Base-by-base conservation (phyloP, 352 stramenopile species). In the Thalassiosira mediterranea region DNA sequence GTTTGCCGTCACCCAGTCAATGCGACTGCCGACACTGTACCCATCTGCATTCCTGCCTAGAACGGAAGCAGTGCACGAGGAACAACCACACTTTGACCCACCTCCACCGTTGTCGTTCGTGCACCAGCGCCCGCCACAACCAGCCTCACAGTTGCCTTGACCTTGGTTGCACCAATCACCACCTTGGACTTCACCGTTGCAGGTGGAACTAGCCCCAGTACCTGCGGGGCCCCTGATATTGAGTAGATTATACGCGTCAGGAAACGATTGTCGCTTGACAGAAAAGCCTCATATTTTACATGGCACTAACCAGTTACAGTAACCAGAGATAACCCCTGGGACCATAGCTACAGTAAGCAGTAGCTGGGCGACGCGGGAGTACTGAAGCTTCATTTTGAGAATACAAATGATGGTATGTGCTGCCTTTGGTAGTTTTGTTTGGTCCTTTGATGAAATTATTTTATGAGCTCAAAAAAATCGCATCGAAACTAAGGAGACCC, bases 131-230 rank as follows among this genome's bases (percentile, higher is more conserved):
- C 34, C 13, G 34, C 46, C 37, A 46, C 56, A 76, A 11, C 49
- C 63, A 37, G 13, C 32, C 19, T 74, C 54, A 25, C 72, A 81
- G 0, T 76, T 26, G 21, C 37, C n/a, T 63, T 56, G 7, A 38
- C 37, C 44, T 21, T 28, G 28, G 58, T 81, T 81, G 53, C 72
- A 81, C 72, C 46, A 71, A 49, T 53, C 37, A 15, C 72, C 72
- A 26, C 72, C 72, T 31, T 81, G 61, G 29, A 79, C 54, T 4
- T 53, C 40, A n/a, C 38, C 26, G 19, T 79, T 42, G 23, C 70
- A 79, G 2, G 48, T 69, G 2, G 70, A 79, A 32, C 46, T 72
- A 13, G 58, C 52, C 3, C 26, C 69, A 10, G 44, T 73, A 13
- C 69, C 69, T 44, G 40, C 3, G 21, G 69, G 69, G 0, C 69